Conservation (phyloP, 306 rosid genomes). For the Luffa acutangula region DNA sequence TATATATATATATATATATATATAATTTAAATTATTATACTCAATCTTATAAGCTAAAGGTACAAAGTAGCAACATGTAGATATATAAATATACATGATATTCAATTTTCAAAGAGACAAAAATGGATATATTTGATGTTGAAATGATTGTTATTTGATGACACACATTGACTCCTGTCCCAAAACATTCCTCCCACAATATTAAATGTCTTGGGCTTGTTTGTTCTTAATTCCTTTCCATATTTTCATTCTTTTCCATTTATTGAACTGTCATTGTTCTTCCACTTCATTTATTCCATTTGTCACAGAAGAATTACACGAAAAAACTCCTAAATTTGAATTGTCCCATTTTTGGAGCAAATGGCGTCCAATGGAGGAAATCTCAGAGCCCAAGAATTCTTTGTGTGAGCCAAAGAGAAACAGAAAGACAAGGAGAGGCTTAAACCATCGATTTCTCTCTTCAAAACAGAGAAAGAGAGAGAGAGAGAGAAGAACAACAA, state of each 20-base stretch:
- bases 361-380: constrained; percentile 3
- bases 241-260: no score
- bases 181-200: background rate
- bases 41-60: no score
- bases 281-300: background rate
- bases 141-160: background rate
- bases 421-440: background rate
- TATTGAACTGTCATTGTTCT: background rate
- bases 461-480: background rate
- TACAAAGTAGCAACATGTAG: no score
- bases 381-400: constrained; percentile 7
- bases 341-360: background rate
- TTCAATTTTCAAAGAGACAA: background rate
- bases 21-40: no score
- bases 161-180: background rate
- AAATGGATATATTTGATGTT: background rate
- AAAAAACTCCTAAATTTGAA: background rate
- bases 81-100: no score
- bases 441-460: background rate
- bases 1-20: no score
- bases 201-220: background rate
- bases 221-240: background rate
- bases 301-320: background rate
- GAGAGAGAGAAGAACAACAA: background rate
- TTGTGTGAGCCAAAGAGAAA: background rate